A percentile compares a stretch with the other conserved stretches of the same genome.
phyloP scores from a whole-genome alignment of 805 yeast species.

The Myxozyma geophila region DNA sequence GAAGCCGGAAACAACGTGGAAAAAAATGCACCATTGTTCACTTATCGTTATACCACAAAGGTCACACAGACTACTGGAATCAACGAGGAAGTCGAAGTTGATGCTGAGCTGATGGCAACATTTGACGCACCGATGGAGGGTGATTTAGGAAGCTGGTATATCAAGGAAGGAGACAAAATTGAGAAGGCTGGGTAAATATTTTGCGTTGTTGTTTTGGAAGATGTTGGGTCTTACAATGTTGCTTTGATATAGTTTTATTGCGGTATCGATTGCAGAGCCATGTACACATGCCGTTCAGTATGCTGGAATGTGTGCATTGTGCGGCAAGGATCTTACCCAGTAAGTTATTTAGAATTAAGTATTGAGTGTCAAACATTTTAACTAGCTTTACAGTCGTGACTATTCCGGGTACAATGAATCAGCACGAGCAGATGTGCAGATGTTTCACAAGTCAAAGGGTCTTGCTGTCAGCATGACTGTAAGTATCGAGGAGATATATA shows the following conservation, averaged over 20 bases:
- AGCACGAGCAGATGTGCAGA: conserved; percentile 80
- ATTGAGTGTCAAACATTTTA: no score
- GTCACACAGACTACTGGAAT: conserved; percentile 48
- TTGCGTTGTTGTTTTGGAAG: background rate
- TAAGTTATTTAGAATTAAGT: conserved; percentile 7
- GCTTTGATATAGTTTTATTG: conserved; percentile 47
- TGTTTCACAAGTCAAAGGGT: conserved; percentile 87
- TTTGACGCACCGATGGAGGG: conserved; percentile 89
- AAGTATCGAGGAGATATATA: background rate
- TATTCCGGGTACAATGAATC: conserved; percentile 70
- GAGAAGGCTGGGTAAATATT: conserved; percentile 38
- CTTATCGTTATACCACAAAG: conserved; percentile 69
- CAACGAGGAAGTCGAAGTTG: conserved; percentile 44
- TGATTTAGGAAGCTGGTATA: conserved; percentile 54
- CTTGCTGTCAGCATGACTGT: conserved; percentile 69
- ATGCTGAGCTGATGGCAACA: conserved; percentile 49
- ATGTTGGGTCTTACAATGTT: no score
- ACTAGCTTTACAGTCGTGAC: conserved; percentile 55
- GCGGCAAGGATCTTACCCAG: conserved; percentile 70
- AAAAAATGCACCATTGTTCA: conserved; percentile 60
- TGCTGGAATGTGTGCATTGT: conserved; percentile 91
- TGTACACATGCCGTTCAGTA: conserved; percentile 92
- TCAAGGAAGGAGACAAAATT: conserved; percentile 65
- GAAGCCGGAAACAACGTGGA: conserved; percentile 53
- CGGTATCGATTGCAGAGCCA: conserved; percentile 71